Evolutionary conservation across 2,329 filamentous ascomycete species (phyloP).

Genomic region (Dactylellina cionopaga): DNA sequence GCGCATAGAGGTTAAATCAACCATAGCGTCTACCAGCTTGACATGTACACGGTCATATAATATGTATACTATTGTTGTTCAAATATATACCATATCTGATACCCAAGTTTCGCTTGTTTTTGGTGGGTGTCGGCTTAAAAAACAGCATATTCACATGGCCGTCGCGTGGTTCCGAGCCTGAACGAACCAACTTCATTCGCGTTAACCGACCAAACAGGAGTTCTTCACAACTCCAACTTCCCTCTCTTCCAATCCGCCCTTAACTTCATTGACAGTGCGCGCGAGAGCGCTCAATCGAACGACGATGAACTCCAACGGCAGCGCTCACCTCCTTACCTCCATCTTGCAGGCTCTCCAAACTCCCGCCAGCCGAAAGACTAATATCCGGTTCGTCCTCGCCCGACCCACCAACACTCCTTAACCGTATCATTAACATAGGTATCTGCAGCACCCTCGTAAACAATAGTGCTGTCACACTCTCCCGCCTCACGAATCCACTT

Average conservation of each 20-base stretch:
- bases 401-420: neutral
- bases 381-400: slow-evolving; percentile 35
- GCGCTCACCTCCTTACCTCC: slow-evolving; percentile 43
- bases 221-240: slow-evolving; percentile 10
- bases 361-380: slow-evolving; percentile 43
- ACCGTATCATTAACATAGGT: slow-evolving; percentile 3
- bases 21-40: neutral
- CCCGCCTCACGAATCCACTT: slow-evolving; percentile 76
- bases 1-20: slow-evolving; percentile 54
- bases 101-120: slow-evolving; percentile 17
- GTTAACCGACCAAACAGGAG: too few species aligned
- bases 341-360: slow-evolving; percentile 44
- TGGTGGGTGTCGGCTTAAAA: slow-evolving; percentile 35
- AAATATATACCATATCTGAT: slow-evolving; percentile 42
- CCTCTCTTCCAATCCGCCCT: neutral
- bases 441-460: slow-evolving; percentile 34
- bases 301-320: slow-evolving; percentile 45
- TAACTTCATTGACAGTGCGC: slow-evolving; percentile 8
- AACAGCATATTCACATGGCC: slow-evolving; percentile 35
- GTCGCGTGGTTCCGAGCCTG: slow-evolving; percentile 43
- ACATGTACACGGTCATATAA: neutral
- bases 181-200: slow-evolving; percentile 23
- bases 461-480: slow-evolving; percentile 72
- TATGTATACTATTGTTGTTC: slow-evolving; percentile 29
- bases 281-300: neutral